Conservation (phyloP, 257 asterid species). For the Solanum virginianum region DNA sequence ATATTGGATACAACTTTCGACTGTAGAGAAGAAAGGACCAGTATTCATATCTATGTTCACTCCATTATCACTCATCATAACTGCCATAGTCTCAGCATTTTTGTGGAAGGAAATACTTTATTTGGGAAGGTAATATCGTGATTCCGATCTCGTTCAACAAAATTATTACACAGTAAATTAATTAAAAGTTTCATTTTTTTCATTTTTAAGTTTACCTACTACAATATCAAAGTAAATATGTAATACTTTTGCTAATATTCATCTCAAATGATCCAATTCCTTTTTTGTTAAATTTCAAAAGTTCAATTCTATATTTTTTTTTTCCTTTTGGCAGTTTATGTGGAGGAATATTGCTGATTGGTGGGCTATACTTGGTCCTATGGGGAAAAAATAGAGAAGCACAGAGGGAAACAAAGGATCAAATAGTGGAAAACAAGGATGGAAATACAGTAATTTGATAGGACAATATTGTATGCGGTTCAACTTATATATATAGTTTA, state of each 20-base stretch:
- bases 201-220: not conserved
- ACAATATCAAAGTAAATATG: not conserved
- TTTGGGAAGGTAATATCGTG: slow-evolving; percentile 32
- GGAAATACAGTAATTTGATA: slow-evolving; percentile 12
- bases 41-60: slow-evolving; percentile 46
- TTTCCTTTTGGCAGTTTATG: slow-evolving; percentile 27
- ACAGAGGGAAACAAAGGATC: slow-evolving; percentile 4
- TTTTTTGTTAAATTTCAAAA: not conserved
- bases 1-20: slow-evolving; percentile 50
- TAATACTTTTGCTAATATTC: not conserved
- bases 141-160: not conserved
- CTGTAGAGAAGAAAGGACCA: slow-evolving; percentile 53
- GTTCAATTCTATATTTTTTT: not conserved
- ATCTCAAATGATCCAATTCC: not conserved
- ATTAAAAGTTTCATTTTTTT: too few relatives aligned
- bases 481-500: not conserved
- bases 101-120: slow-evolving; percentile 40
- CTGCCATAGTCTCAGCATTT: slow-evolving; percentile 39
- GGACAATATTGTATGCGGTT: not conserved
- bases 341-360: slow-evolving; percentile 43
- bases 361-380: slow-evolving; percentile 40
- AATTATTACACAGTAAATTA: not conserved
- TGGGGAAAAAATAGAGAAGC: slow-evolving; percentile 61
- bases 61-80: slow-evolving; percentile 42
- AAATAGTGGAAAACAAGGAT: slow-evolving; percentile 5